Evolutionary conservation across 805 yeast species (phyloP), one percentile per base, ranked within the genome.

Genomic region (Candida vartiovaarae): DNA sequence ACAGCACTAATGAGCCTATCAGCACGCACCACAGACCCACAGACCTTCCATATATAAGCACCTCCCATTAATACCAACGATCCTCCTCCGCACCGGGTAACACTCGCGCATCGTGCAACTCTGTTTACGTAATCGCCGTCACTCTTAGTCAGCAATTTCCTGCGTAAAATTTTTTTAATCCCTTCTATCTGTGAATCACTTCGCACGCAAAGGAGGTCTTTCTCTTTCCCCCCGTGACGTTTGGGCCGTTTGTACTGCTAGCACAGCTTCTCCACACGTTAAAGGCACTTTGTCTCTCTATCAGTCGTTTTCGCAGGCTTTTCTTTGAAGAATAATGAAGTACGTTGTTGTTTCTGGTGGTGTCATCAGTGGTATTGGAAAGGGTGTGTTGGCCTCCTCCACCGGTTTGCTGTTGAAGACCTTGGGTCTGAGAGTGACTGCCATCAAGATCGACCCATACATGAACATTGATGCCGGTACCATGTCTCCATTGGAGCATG

Each of bases 391-490:
- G 47, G 99, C 99, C 48, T 89, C 97, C 32, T 88, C 97, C 48
- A 93, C 98, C 31, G 99, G 99, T 48, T 80, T 93, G 68, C 67
- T 93, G 52, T 76, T 93, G 67, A 93, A 93, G 67, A 90, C 99
- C 34, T 70, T 87, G 46, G 99, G 99, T 48, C 75, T 85, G 59
- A 82, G 95, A 62, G 98, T 91, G 50, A 91, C 99, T 4, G 89
- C 98, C 11, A 91, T 93, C 71, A 93, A 93, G 67, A 93, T 93
- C 60, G 99, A 93, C 71, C 99, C 99, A 34, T 93, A 93, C 69
- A 86, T 93, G 95, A 93, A 93, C 70, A 88, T 93, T 55, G 99
- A 93, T 71, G 99, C 99, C 34, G 99, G 99, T 58, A 93, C 99
- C 37, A 93, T 93, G 99, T 87, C 96, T 35, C 99, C 99, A 24